Percentiles rank a stretch among this genome's conserved stretches.
Evolutionary conservation across 1,139 yeast species (phyloP).

Genomic region (Saccharomyces pastorianus): DNA sequence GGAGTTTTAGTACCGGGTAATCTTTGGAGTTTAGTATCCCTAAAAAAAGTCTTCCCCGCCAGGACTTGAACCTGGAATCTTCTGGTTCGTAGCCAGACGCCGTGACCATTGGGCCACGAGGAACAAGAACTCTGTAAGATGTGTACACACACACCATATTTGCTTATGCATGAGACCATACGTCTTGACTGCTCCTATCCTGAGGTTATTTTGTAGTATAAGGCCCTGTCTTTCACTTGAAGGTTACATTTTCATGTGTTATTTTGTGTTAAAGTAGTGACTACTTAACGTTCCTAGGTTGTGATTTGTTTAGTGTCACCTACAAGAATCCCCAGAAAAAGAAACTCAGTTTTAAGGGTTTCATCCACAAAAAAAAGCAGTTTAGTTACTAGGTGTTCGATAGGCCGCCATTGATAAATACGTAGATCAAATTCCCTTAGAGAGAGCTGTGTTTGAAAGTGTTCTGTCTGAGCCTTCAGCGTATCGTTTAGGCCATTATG

Average conservation of each 20-base stretch:
- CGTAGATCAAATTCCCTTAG: not conserved
- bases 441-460: not conserved
- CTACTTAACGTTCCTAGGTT: not conserved
- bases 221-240: not conserved
- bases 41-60: conserved; percentile 97
- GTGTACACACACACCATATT: not conserved
- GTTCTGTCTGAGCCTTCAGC: not conserved
- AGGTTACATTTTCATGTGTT: too few species aligned
- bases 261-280: too few species aligned
- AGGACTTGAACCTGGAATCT: conserved; percentile 94
- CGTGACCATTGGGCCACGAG: conserved; percentile 91
- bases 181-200: not conserved
- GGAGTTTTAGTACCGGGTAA: not conserved
- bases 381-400: not conserved
- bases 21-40: not conserved
- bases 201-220: not conserved
- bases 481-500: too few species aligned
- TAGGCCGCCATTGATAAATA: not conserved
- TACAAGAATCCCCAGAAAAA: not conserved
- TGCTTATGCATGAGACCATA: not conserved
- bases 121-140: conserved; percentile 35
- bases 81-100: conserved; percentile 93
- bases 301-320: not conserved
- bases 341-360: not conserved
- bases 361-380: not conserved